Base-by-base conservation (phyloP, 768 basidiomycete genomes). In the Leccinum obscurum region DNA sequence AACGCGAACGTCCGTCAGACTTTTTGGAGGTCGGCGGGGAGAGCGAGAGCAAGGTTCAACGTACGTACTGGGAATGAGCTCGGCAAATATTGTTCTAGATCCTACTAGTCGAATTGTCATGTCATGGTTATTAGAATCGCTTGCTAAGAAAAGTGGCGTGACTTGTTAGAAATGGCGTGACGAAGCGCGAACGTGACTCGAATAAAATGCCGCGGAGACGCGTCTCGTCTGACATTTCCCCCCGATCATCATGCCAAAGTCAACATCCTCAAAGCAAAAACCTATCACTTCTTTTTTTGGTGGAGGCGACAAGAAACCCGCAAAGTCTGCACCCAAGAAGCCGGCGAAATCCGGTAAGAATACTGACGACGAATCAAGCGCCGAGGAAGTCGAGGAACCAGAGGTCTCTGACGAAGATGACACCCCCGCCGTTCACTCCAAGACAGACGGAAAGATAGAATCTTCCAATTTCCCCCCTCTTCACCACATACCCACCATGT, bases 1-100 rank as follows among this genome's bases (percentile, higher is more conserved):
- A 94, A 75, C 82, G 92, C 9, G 92, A 93, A 32, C 79, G 92
- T 51, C 92, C 92, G 2, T 87, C 89, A 4, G 92, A 94, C 74
- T 93, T 93, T 68, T 72, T 92, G 68, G 92, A 93, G 67, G 81
- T 91, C 2, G 84, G 84, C 3, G 83, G 80, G 14, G 85, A 87
- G 59, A 77, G 75, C 56, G 88, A 88, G 28, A 79, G 70, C 64
- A 92, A 93, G 74, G 75, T 85, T 44, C 79, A 85, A 53, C 77
- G 90, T 34, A 34, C 34, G 64, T 93, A 89, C 66, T 93, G 90
- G 90, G 91, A 93, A 76, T 53, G 9, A 28, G 3, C 15, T 58
- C 14, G 20, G 10, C 22, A 13, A 39, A n/a, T n/a, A n/a, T 39
- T 51, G 37, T 37, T 6, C n/a, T n/a, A 26, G 50, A 49, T 14